Base-by-base conservation (phyloP, 2,329 filamentous ascomycete species). In the Emericellopsis atlantica region DNA sequence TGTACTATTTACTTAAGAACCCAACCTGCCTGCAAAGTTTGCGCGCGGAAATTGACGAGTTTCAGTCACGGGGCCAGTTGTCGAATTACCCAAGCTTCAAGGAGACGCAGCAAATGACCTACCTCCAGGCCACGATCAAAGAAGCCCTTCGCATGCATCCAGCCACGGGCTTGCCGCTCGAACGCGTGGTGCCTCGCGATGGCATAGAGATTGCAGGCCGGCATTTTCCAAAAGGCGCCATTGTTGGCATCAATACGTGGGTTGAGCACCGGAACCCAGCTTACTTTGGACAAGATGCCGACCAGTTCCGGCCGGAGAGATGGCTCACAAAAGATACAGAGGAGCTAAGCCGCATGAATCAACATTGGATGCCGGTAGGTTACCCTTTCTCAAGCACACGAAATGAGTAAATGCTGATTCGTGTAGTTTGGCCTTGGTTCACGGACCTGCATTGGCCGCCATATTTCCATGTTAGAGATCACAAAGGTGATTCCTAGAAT, bases 61-160 rank as follows among this genome's bases (percentile, higher is more conserved):
- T 49, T 24, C 39, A 36, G 2, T 15, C 22, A 14, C 18, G 32
- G 2, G 45, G 45, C 2, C 34, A 47, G 24, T 40, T 55, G 6
- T 51, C 50, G 8, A 9, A 5, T 35, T 43, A 4, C 41, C 49
- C 39, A 36, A 50, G 53, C 0, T 68, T 58, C 49, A 62, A 55
- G 24, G 61, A 63, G 46, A 59, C 46, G 4, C 62, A 58, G 14
- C 56, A 52, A 37, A 52, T 70, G 49, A 68, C 67, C 0, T 77
- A 74, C 44, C 57, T 75, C 14, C 64, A 74, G 44, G 70, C 70
- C 1, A 62, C 67, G 4, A 65, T 76, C 32, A 72, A 72, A 40
- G 72, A 76, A 49, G 65, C 66, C 0, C 51, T 75, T 15, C 63
- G 73, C 12, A 53, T 76, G 16, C 66, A 72, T 39, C 61, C 70